Percentiles rank a stretch among this genome's conserved stretches.
phyloP scores from a whole-genome alignment of 2,329 filamentous ascomycete species.

The Hypoxylon sp. region DNA sequence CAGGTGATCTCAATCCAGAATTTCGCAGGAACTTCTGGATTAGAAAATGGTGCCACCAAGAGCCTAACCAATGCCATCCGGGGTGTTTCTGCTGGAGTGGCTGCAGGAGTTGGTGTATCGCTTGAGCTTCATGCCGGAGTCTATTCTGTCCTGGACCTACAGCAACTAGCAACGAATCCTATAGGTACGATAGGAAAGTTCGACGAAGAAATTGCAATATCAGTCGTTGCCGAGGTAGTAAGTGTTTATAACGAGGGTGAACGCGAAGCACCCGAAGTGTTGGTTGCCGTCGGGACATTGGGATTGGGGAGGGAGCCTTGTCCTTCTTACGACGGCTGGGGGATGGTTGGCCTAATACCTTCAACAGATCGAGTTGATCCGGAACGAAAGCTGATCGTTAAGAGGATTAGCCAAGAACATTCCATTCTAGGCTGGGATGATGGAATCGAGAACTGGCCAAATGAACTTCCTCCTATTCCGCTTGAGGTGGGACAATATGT shows the following conservation, averaged over 20 bases:
- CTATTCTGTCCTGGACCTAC: conserved; percentile 6
- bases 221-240: conserved; percentile 8
- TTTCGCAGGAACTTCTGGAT: neutral
- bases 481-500: conserved; percentile 6
- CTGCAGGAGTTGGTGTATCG: neutral
- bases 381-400: conserved; percentile 1
- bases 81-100: neutral
- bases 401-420: conserved; percentile 12
- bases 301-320: conserved; percentile 7
- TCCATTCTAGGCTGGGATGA: conserved; percentile 2
- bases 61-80: neutral
- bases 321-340: conserved; percentile 10
- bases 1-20: conserved; percentile 9
- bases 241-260: conserved; percentile 3
- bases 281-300: conserved; percentile 7
- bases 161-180: conserved; percentile 4
- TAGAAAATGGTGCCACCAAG: neutral
- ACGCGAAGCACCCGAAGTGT: neutral
- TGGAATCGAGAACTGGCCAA: neutral
- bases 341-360: neutral
- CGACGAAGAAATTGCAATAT: conserved; percentile 9
- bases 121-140: conserved; percentile 11
- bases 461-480: neutral
- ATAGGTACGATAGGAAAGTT: neutral
- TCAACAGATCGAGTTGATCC: neutral